Evolutionary conservation across 495 filamentous ascomycete genomes (phyloP).

Genomic region (Neurospora hispaniola): DNA sequence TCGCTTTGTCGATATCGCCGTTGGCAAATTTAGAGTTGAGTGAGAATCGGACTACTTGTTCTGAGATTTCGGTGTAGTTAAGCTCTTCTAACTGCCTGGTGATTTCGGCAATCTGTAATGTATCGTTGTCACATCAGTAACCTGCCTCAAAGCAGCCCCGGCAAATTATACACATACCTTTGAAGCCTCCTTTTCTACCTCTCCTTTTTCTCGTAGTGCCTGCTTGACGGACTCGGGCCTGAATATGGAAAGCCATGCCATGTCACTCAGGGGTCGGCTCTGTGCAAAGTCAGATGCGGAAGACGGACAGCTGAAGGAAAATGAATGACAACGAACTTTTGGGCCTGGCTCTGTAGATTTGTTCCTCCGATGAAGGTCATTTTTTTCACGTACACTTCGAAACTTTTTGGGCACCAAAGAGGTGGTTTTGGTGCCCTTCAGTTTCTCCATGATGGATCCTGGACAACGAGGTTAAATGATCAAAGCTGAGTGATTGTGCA

Average conservation of each 20-base stretch:
- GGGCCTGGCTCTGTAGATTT: constrained; percentile 36
- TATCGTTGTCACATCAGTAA: background rate
- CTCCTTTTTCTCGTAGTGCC: constrained; percentile 43
- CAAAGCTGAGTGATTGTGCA: background rate
- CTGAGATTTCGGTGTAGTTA: constrained; percentile 43
- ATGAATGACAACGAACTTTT: constrained; percentile 32
- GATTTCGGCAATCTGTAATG: constrained; percentile 44
- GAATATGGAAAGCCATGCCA: constrained; percentile 45
- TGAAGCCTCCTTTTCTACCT: constrained; percentile 33
- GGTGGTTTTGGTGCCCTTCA: constrained; percentile 12
- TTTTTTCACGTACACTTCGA: constrained; percentile 64
- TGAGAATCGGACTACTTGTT: constrained; percentile 61
- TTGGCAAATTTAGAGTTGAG: constrained; percentile 52
- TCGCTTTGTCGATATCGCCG: constrained; percentile 63
- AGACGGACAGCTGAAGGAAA: constrained; percentile 3
- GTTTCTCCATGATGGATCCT: constrained; percentile 12
- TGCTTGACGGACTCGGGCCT: constrained; percentile 41
- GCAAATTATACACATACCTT: constrained; percentile 21
- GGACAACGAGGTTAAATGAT: background rate
- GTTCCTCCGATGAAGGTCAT: constrained; percentile 37
- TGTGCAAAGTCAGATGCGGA: constrained; percentile 17
- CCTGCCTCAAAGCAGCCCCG: background rate
- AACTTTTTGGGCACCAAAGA: constrained; percentile 38
- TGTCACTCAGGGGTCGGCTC: constrained; percentile 29
- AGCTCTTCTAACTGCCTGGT: constrained; percentile 37